These are phyloP conservation scores for Trichoderma reesei DNA, from an alignment of 495 filamentous ascomycete genomes.

Conservation along the genomic window DNA sequence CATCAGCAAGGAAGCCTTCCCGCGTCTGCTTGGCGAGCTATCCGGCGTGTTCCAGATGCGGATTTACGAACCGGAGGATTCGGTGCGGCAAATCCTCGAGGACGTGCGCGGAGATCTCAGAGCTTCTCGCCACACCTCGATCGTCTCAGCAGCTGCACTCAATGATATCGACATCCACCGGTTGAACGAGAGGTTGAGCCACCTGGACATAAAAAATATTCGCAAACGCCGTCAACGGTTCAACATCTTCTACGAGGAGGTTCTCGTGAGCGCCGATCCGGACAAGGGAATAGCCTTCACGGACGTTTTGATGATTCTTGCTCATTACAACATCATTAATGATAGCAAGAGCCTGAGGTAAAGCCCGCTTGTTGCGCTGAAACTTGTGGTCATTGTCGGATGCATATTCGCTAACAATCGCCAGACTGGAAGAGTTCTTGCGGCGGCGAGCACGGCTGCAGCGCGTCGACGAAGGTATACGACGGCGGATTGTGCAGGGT, in stretches of 20 bases:
- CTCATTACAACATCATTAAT: slow-evolving; percentile 97
- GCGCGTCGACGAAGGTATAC: slow-evolving; percentile 92
- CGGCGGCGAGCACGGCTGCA: slow-evolving; percentile 83
- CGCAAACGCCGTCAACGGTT: slow-evolving; percentile 63
- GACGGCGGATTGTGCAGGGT: slow-evolving; percentile 74
- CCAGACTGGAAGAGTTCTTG: slow-evolving; percentile 83
- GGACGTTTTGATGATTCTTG: slow-evolving; percentile 88
- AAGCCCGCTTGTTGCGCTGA: slow-evolving; percentile 8
- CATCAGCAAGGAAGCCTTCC: slow-evolving; percentile 87
- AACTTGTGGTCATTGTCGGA: neutral
- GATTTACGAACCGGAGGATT: slow-evolving; percentile 87
- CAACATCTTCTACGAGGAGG: slow-evolving; percentile 92
- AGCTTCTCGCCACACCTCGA: slow-evolving; percentile 44
- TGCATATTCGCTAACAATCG: neutral
- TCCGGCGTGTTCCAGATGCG: slow-evolving; percentile 95
- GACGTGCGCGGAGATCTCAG: slow-evolving; percentile 53
- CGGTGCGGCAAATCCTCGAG: slow-evolving; percentile 72
- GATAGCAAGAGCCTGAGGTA: slow-evolving; percentile 90
- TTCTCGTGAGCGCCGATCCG: slow-evolving; percentile 84
- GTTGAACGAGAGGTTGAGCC: slow-evolving; percentile 61
- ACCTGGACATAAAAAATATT: slow-evolving; percentile 67
- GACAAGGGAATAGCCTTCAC: slow-evolving; percentile 87
- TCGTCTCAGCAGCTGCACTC: slow-evolving; percentile 32
- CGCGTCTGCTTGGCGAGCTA: slow-evolving; percentile 78
- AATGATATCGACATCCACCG: slow-evolving; percentile 69